A percentile compares a stretch with the other conserved stretches of the same genome.
These are phyloP conservation scores for Paramecium sonneborni DNA, from an alignment of 73 alveolate genomes.

Conservation along the genomic window DNA sequence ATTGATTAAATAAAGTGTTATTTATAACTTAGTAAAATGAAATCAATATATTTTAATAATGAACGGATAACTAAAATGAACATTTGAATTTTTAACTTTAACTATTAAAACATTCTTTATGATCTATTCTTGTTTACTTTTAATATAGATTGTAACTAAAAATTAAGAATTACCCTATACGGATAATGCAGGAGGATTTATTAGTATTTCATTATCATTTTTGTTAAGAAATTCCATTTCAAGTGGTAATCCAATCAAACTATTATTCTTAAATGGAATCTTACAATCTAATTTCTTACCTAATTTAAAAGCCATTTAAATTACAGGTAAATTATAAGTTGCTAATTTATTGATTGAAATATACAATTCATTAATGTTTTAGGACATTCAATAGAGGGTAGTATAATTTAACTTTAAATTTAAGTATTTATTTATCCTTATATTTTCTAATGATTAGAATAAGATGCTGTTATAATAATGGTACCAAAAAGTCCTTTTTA, in stretches of 20 bases:
- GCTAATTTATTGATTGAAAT: slow-evolving; percentile 1
- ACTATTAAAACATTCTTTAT: slow-evolving; percentile 26
- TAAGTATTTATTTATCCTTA: neutral
- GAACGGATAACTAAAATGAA: slow-evolving; percentile 29
- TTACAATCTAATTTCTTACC: slow-evolving; percentile 66
- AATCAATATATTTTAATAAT: slow-evolving; percentile 42
- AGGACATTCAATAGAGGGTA: slow-evolving; percentile 44
- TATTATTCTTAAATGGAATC: slow-evolving; percentile 57
- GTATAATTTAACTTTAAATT: slow-evolving; percentile 35
- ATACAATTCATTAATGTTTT: slow-evolving; percentile 47
- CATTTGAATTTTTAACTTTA: slow-evolving; percentile 46
- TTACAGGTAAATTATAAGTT: slow-evolving; percentile 16
- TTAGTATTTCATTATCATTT: slow-evolving; percentile 2
- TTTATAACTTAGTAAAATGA: neutral
- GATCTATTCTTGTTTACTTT: slow-evolving; percentile 21
- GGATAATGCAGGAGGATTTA: neutral
- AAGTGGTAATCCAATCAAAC: neutral
- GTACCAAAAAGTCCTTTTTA: slow-evolving; percentile 50
- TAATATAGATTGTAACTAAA: slow-evolving; percentile 28
- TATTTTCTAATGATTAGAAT: slow-evolving; percentile 28
- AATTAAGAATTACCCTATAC: slow-evolving; percentile 7
- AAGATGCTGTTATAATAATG: slow-evolving; percentile 26
- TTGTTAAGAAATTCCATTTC: slow-evolving; percentile 3
- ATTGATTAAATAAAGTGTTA: neutral
- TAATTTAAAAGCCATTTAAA: slow-evolving; percentile 55